These are phyloP conservation scores for Boletus rex-veris DNA, from an alignment of 768 basidiomycete genomes.

Conservation along the genomic window DNA sequence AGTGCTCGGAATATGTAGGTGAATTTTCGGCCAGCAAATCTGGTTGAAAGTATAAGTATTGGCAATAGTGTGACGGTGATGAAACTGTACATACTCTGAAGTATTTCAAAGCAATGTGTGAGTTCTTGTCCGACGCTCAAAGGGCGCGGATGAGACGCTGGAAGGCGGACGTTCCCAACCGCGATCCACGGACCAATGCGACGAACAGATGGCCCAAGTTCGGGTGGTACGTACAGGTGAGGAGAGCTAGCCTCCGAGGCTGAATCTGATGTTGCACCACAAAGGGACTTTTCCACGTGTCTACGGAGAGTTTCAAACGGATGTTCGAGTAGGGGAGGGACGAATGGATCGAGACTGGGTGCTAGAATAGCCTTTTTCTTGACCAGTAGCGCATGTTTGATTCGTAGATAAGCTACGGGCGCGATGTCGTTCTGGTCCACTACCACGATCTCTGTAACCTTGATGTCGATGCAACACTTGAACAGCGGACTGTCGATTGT, in stretches of 20 bases:
- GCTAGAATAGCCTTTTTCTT: constrained; percentile 41
- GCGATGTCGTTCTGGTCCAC: constrained; percentile 82
- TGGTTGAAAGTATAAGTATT: constrained; percentile 26
- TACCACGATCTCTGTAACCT: constrained; percentile 65
- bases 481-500: constrained; percentile 90
- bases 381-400: constrained; percentile 64
- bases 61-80: not conserved
- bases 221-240: not conserved
- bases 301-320: constrained; percentile 15
- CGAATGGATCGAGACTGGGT: constrained; percentile 17
- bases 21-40: constrained; percentile 49
- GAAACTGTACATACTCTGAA: constrained; percentile 49
- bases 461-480: constrained; percentile 69
- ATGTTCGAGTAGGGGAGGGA: constrained; percentile 51
- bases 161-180: constrained; percentile 50
- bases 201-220: constrained; percentile 17
- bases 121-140: constrained; percentile 77
- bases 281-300: constrained; percentile 12
- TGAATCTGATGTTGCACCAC: not conserved
- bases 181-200: constrained; percentile 64
- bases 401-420: constrained; percentile 85
- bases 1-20: constrained; percentile 33
- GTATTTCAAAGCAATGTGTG: constrained; percentile 54
- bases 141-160: constrained; percentile 30
- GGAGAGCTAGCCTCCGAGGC: not conserved